phyloP scores from a whole-genome alignment of 2,329 filamentous ascomycete species.

The Colletotrichum cordylinicola region DNA sequence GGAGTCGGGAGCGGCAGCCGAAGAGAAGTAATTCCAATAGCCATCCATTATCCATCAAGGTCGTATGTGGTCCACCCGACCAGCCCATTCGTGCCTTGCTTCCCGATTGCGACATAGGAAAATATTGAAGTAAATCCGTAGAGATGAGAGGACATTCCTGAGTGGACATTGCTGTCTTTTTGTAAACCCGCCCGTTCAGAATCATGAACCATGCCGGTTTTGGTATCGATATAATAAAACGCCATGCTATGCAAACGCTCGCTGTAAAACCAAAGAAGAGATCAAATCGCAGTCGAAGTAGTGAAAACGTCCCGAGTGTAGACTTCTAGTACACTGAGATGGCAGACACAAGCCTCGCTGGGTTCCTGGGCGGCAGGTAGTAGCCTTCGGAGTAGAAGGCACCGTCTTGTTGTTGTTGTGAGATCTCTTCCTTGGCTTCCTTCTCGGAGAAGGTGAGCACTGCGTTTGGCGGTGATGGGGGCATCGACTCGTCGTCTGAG shows the following conservation, averaged over 20 bases:
- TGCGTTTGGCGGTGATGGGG: conserved; percentile 69
- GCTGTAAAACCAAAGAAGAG: conserved; percentile 18
- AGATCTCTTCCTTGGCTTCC: conserved; percentile 47
- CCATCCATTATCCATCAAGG: conserved; percentile 19
- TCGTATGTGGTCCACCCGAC: neutral
- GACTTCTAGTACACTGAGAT: conserved; percentile 60
- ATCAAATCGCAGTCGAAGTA: conserved; percentile 21
- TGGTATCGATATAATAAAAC: conserved; percentile 31
- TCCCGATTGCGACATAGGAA: conserved; percentile 3
- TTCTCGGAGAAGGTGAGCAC: conserved; percentile 67
- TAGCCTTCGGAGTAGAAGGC: conserved; percentile 58
- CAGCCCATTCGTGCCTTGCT: neutral
- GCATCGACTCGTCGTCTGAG: conserved; percentile 76
- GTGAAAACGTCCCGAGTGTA: neutral
- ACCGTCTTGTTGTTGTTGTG: conserved; percentile 41
- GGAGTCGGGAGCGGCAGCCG: conserved; percentile 20
- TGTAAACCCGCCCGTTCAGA: neutral
- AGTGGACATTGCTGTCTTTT: conserved; percentile 20
- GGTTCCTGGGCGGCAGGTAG: conserved; percentile 58
- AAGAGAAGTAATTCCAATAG: conserved; percentile 10
- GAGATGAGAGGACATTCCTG: conserved; percentile 10
- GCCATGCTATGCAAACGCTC: conserved; percentile 31
- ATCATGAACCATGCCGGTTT: conserved; percentile 17
- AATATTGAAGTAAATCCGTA: neutral
- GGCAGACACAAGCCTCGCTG: conserved; percentile 56